Base-by-base conservation (phyloP, 805 yeast genomes). In the Myxozyma neotropica region DNA sequence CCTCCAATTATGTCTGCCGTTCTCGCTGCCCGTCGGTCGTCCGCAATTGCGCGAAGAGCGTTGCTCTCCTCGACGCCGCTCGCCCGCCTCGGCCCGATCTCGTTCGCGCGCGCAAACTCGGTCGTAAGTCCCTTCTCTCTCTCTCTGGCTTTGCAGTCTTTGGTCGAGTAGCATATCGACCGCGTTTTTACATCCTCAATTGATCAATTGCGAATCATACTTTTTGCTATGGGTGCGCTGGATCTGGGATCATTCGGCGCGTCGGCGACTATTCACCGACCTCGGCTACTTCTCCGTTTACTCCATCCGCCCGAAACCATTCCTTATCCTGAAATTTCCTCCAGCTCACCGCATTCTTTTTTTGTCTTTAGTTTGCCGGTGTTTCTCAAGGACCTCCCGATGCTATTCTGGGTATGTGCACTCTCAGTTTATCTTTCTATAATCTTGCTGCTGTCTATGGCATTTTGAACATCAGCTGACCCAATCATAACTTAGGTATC, bases 371-470 rank as follows among this genome's bases (percentile, higher is more conserved):
- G 66, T 62, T 59, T 60, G 74, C 78, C 15, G 61, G 69, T 38
- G 79, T 80, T 33, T 77, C 77, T 36, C 75, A 73, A 66, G 89
- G 89, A 6, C 94, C 96, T 49, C 90, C 96, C 17, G 97, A 91
- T 74, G 89, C 91, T 68, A 90, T 91, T 70, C 76, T 77, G 45
- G 79, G 67, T 64, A 48, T 17, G 62, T 38, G 24, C 31, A 13
- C n/a, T n/a, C n/a, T n/a, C n/a, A 15, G 12, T 27, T 23, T 38
- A n/a, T n/a, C n/a, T n/a, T n/a, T n/a, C n/a, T n/a, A n/a, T n/a
- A n/a, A n/a, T n/a, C n/a, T n/a, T n/a, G n/a, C n/a, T n/a, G n/a
- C n/a, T n/a, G n/a, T n/a, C n/a, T n/a, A n/a, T n/a, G n/a, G n/a
- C n/a, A n/a, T n/a, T n/a, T n/a, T n/a, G n/a, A n/a, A 15, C 2